Base-by-base conservation (phyloP, 352 stramenopile species). In the Globisporangium perplexum region DNA sequence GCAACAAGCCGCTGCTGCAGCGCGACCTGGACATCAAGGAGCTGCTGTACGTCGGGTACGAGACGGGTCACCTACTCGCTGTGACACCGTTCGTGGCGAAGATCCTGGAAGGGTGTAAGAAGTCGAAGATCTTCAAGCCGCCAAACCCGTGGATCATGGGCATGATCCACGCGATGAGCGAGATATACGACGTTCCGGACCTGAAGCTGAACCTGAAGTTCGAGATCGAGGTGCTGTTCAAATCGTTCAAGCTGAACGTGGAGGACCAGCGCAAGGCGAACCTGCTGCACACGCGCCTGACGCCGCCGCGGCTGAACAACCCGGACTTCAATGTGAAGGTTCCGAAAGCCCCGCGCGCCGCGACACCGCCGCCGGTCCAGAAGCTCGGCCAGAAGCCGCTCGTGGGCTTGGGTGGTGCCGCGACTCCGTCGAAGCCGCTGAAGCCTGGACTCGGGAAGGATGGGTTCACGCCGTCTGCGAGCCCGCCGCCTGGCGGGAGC, bases 141-240 rank as follows among this genome's bases (percentile, higher is more conserved):
- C 96, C 97, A 1, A 99, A 99, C 72, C 97, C 97, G 33, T 99
- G 97, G 97, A 80, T 99, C 18, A 99, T 99, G 96, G 96, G 96
- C n/a, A 85, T 99, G 59, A 91, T 99, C 35, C 84, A 96, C 67
- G 90, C 98, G 10, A 98, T 99, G 76, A 88, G 90, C 39, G 96
- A 98, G 53, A 88, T 99, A 30, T 99, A 99, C 69, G 90, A 98
- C 60, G 94, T 99, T 7, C 89, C 98, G n/a, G 96, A 99, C 60
- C 82, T 99, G 43, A 99, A 99, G 69, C 95, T 99, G 60, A 99
- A 99, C 70, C 96, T 99, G 47, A 99, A 72, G 66, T 99, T 99
- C 24, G 84, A 96, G 51, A 96, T 93, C 45, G 96, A 97, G 68
- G 99, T 93, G 68, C 99, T 99, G 77, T 99, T 99, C 63, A 99